Conservation (phyloP, 768 basidiomycete genomes). For the Omphalotus guepiniiformis region DNA sequence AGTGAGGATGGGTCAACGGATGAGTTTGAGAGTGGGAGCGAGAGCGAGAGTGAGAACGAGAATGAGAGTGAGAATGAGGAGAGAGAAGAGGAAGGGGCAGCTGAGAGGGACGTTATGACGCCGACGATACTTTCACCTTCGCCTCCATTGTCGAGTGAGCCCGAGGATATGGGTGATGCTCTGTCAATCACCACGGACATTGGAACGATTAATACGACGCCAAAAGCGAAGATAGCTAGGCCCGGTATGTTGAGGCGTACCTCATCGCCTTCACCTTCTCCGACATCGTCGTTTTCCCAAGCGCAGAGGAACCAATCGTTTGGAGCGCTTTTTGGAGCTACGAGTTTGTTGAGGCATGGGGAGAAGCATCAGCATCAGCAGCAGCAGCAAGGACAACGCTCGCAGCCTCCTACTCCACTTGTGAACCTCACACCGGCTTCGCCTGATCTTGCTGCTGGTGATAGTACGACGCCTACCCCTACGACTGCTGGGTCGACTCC, state of each 20-base stretch:
- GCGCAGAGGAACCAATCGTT: background rate
- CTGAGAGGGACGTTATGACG: slow-evolving; percentile 22
- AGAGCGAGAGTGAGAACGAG: slow-evolving; percentile 20
- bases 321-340: background rate
- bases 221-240: too few relatives aligned
- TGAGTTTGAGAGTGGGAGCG: slow-evolving; percentile 28
- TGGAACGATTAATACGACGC: too few relatives aligned
- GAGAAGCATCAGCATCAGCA: too few relatives aligned
- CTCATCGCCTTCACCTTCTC: too few relatives aligned
- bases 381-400: background rate
- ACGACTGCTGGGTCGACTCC: background rate
- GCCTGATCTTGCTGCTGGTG: background rate
- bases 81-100: slow-evolving; percentile 30
- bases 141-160: too few relatives aligned
- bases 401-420: background rate
- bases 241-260: too few relatives aligned
- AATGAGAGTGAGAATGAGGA: slow-evolving; percentile 13
- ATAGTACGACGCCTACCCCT: background rate
- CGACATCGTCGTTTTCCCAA: background rate
- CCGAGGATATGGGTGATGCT: too few relatives aligned
- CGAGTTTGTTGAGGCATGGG: too few relatives aligned
- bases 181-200: too few relatives aligned
- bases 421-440: slow-evolving; percentile 2
- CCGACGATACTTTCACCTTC: slow-evolving; percentile 7
- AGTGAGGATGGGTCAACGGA: too few relatives aligned